A percentile compares a stretch with the other conserved stretches of the same genome.
Evolutionary conservation across 1,284 basidiomycete species (phyloP).

Genomic region (Ganoderma boninense): DNA sequence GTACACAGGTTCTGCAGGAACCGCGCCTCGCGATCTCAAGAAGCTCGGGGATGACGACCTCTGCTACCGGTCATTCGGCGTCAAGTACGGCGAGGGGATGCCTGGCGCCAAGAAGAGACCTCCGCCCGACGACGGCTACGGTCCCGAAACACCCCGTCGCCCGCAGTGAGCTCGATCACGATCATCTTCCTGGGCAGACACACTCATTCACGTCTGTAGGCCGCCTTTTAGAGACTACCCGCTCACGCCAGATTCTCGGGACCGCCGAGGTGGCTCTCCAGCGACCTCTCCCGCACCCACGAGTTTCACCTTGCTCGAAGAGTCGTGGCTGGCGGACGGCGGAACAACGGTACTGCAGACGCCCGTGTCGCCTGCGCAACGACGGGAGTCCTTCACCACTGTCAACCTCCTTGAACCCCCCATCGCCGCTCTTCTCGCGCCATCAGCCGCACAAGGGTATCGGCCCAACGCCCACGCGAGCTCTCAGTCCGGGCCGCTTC

Average conservation of each 20-base stretch:
- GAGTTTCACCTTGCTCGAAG: background rate
- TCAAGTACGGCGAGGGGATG: background rate
- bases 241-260: background rate
- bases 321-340: background rate
- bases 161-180: background rate
- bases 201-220: background rate
- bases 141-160: background rate
- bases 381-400: background rate
- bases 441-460: too few relatives aligned
- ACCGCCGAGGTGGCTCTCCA: background rate
- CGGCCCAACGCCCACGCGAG: too few relatives aligned
- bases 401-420: background rate
- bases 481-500: background rate
- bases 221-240: background rate
- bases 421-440: background rate
- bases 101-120: background rate
- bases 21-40: background rate
- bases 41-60: background rate
- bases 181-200: too few relatives aligned
- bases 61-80: background rate
- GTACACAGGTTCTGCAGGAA: background rate
- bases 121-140: background rate
- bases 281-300: background rate
- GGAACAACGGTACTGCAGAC: background rate
- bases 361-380: background rate